Evolutionary conservation across 2,329 filamentous ascomycete genomes (phyloP).

Genomic region (Apiospora arundinis): DNA sequence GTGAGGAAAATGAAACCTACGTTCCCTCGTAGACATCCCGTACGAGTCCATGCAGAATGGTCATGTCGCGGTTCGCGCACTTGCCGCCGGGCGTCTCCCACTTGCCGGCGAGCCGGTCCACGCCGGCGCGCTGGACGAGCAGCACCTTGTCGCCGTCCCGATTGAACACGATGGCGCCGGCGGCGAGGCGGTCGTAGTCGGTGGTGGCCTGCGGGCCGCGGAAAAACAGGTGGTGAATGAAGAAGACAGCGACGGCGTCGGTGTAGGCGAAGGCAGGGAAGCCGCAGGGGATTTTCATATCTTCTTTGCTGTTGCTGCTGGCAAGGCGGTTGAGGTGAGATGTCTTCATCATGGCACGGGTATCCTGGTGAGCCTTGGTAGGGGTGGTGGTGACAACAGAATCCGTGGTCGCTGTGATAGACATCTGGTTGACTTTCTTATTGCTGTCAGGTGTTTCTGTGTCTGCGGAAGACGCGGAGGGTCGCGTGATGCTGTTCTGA

Average conservation of each 20-base stretch:
- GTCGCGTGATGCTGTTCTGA: neutral
- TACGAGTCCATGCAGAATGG: neutral
- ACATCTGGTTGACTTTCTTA: too few species aligned
- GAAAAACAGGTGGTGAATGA: slow-evolving; percentile 41
- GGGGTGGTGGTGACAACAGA: too few species aligned
- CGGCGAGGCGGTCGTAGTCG: neutral
- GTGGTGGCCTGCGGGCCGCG: neutral
- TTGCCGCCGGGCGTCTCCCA: neutral
- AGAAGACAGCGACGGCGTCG: neutral
- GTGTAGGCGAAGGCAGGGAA: neutral
- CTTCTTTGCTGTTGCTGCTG: neutral
- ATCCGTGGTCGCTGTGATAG: too few species aligned
- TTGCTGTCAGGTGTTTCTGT: neutral
- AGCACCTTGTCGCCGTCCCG: neutral
- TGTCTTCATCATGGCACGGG: too few species aligned
- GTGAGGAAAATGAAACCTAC: neutral
- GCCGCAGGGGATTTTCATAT: too few species aligned
- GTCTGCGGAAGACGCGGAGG: neutral
- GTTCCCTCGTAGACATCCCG: neutral
- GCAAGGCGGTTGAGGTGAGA: neutral
- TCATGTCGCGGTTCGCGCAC: neutral
- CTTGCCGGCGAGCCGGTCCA: neutral
- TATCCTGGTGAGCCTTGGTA: too few species aligned
- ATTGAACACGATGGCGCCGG: neutral
- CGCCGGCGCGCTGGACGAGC: neutral